A percentile compares a stretch with the other conserved stretches of the same genome.
These are phyloP conservation scores for Apophysomyces ossiformis DNA, from an alignment of 371 early-diverging fungal species.

Conservation along the genomic window DNA sequence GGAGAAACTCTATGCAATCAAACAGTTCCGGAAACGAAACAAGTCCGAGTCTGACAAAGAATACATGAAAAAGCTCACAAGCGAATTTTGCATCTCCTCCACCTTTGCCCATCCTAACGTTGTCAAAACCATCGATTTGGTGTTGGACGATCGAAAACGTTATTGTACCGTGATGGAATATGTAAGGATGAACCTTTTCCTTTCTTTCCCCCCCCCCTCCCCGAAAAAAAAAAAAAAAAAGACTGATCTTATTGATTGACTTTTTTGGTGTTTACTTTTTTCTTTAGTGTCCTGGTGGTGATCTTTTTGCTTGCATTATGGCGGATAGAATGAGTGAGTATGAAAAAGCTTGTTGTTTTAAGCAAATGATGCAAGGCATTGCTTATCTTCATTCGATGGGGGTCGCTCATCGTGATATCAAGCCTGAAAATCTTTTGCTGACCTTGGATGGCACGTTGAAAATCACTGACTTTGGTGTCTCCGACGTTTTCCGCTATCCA, in stretches of 20 bases:
- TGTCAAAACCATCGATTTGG: constrained; percentile 90
- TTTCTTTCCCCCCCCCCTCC: no score
- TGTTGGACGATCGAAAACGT: constrained; percentile 85
- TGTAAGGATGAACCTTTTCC: no score
- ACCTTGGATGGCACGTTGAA: constrained; percentile 83
- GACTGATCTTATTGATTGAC: no score
- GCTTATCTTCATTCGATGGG: constrained; percentile 92
- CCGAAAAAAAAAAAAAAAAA: no score
- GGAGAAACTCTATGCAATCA: constrained; percentile 87
- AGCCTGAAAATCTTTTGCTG: constrained; percentile 92
- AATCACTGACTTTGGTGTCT: constrained; percentile 98
- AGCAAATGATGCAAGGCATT: constrained; percentile 91
- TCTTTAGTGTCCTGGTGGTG: constrained; percentile 83
- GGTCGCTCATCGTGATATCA: constrained; percentile 92
- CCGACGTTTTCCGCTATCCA: constrained; percentile 87
- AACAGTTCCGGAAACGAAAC: constrained; percentile 87
- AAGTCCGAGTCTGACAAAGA: constrained; percentile 86
- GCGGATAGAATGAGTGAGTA: constrained; percentile 70
- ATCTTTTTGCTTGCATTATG: constrained; percentile 78
- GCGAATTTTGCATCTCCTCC: constrained; percentile 93
- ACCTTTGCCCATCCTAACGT: constrained; percentile 82
- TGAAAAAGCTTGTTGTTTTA: constrained; percentile 90
- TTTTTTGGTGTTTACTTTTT: constrained; percentile 20
- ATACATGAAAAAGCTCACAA: constrained; percentile 88
- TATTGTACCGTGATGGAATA: constrained; percentile 98